Evolutionary conservation across 768 basidiomycete genomes (phyloP), one percentile per base, ranked within the genome.

Genomic region (Exidia glandulosa): DNA sequence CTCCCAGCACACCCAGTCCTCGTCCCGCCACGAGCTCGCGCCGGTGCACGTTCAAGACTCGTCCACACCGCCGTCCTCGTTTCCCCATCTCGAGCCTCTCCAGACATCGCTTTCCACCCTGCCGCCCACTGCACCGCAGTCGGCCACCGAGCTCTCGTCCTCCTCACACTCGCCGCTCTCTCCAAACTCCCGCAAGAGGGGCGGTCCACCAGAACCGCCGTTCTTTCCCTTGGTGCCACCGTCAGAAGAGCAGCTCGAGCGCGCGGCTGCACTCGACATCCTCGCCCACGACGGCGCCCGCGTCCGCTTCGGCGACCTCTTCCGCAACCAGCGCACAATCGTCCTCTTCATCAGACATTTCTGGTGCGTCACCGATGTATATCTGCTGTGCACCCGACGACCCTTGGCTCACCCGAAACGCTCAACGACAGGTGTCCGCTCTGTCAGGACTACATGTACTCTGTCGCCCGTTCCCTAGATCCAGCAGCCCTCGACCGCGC

Each of bases 341-440:
- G 83, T 92, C 57, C 72, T 93, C 45, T 95, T 95, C 74, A 86
- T 96, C 63, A 78, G 93, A 47, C 89, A 92, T 71, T 93, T 93
- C 72, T 89, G 85, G 88, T 81, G 56, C 60, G 70, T 64, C 27
- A 10, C 48, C 55, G n/a, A n/a, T n/a, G n/a, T n/a, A n/a, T n/a
- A n/a, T n/a, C n/a, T n/a, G n/a, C n/a, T n/a, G n/a, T n/a, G n/a
- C n/a, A n/a, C n/a, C n/a, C n/a, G n/a, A n/a, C n/a, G n/a, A n/a
- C n/a, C n/a, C n/a, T n/a, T n/a, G n/a, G n/a, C n/a, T n/a, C n/a
- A n/a, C n/a, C n/a, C n/a, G n/a, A 50, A 64, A 55, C 63, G 57
- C 57, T 27, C n/a, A 0, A 4, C 36, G 50, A 3, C 45, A 81
- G 83, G 80, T 94, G 91, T 67, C 86, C 88, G 0, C 72, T 84